phyloP scores from a whole-genome alignment of 176 grass and related monocot species.

The Cymbopogon citratus region DNA sequence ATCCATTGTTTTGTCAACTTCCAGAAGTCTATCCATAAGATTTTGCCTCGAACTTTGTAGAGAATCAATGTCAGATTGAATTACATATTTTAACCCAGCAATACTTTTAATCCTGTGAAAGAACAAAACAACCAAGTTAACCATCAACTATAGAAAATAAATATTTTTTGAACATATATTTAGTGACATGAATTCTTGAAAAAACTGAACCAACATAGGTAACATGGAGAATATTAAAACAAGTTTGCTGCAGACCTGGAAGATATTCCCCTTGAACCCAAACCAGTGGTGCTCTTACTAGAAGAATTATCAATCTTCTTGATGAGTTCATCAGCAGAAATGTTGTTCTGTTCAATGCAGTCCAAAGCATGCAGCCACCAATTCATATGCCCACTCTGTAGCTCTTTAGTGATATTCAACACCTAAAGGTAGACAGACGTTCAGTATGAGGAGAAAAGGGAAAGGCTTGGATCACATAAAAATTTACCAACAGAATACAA shows the following conservation, averaged over 20 bases:
- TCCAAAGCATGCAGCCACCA: slow-evolving; percentile 90
- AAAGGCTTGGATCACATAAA: background rate
- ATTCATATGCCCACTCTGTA: slow-evolving; percentile 46
- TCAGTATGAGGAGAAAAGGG: slow-evolving; percentile 1
- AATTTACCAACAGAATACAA: background rate
- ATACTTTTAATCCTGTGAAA: slow-evolving; percentile 58
- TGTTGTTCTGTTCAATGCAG: slow-evolving; percentile 61
- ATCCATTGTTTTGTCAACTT: slow-evolving; percentile 76
- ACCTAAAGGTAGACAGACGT: slow-evolving; percentile 43
- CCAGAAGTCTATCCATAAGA: slow-evolving; percentile 64
- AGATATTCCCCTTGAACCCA: slow-evolving; percentile 54
- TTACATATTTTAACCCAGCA: slow-evolving; percentile 69
- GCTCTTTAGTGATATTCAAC: slow-evolving; percentile 47
- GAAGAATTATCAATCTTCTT: slow-evolving; percentile 75
- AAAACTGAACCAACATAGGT: background rate
- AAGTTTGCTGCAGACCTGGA: slow-evolving; percentile 55
- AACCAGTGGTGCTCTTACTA: slow-evolving; percentile 63
- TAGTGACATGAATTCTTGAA: slow-evolving; percentile 17
- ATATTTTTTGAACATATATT: background rate
- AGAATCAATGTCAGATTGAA: slow-evolving; percentile 75
- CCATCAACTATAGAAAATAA: background rate
- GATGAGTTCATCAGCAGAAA: slow-evolving; percentile 54
- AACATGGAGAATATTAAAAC: slow-evolving; percentile 14
- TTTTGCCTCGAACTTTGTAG: slow-evolving; percentile 63
- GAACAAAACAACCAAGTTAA: slow-evolving; percentile 32